Conservation (phyloP, 768 basidiomycete species). For the Lentinula sp. region DNA sequence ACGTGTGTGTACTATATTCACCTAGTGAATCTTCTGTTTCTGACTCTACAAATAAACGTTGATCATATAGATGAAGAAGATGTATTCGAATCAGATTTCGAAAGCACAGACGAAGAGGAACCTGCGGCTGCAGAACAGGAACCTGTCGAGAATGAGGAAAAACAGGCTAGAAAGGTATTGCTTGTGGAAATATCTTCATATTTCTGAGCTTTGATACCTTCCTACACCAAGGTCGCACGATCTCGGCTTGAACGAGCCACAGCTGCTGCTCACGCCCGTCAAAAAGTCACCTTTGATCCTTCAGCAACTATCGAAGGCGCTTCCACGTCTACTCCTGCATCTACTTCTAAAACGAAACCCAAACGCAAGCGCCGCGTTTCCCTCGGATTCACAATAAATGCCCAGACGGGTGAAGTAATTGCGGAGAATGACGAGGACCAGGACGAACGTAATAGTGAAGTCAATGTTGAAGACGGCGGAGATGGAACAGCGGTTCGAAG, state of each 20-base stretch:
- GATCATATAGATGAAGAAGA: slow-evolving; percentile 73
- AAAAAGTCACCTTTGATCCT: slow-evolving; percentile 66
- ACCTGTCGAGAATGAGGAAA: slow-evolving; percentile 44
- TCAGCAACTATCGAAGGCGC: slow-evolving; percentile 20
- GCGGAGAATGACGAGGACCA: slow-evolving; percentile 16
- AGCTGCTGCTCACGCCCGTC: slow-evolving; percentile 59
- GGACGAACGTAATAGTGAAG: slow-evolving; percentile 14
- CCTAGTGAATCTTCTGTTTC: background rate
- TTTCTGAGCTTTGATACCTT: background rate
- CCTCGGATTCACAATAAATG: slow-evolving; percentile 47
- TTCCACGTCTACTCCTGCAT: slow-evolving; percentile 19
- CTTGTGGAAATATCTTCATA: slow-evolving; percentile 13
- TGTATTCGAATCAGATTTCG: slow-evolving; percentile 78
- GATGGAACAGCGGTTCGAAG: background rate
- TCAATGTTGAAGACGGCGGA: background rate
- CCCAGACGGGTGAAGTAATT: slow-evolving; percentile 56
- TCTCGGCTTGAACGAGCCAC: slow-evolving; percentile 56
- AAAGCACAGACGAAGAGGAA: slow-evolving; percentile 75
- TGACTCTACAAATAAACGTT: slow-evolving; percentile 9
- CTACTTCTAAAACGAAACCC: slow-evolving; percentile 22
- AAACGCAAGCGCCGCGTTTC: slow-evolving; percentile 45
- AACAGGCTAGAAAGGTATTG: slow-evolving; percentile 55
- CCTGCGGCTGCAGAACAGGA: slow-evolving; percentile 38
- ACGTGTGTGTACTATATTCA: slow-evolving; percentile 40
- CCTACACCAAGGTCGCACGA: slow-evolving; percentile 40